Percentiles rank a stretch among this genome's conserved stretches.
These are phyloP conservation scores for Pisolithus orientalis DNA, from an alignment of 768 basidiomycete genomes.

Conservation along the genomic window DNA sequence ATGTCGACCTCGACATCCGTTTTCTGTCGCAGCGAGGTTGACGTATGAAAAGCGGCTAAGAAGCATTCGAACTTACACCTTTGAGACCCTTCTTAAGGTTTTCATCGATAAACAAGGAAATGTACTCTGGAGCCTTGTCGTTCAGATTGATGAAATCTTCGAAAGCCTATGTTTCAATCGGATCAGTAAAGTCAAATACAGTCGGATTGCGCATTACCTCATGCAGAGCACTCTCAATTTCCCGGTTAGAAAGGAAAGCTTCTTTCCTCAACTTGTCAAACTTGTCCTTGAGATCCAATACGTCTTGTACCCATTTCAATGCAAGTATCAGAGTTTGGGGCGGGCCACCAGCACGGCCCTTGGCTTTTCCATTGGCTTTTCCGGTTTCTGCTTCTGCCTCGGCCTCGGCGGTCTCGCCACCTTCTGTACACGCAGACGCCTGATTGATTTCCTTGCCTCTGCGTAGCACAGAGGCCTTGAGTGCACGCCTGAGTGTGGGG, in stretches of 20 bases:
- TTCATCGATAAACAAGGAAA: slow-evolving; percentile 96
- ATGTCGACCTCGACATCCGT: slow-evolving; percentile 85
- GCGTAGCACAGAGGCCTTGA: slow-evolving; percentile 66
- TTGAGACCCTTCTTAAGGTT: slow-evolving; percentile 92
- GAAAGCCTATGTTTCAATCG: slow-evolving; percentile 62
- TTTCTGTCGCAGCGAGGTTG: slow-evolving; percentile 54
- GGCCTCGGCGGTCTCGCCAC: slow-evolving; percentile 27
- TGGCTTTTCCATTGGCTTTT: slow-evolving; percentile 45
- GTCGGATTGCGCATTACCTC: slow-evolving; percentile 49
- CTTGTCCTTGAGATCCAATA: slow-evolving; percentile 86
- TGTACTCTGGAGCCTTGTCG: slow-evolving; percentile 84
- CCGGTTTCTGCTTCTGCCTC: slow-evolving; percentile 32
- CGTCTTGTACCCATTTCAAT: slow-evolving; percentile 89
- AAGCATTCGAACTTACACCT: slow-evolving; percentile 54
- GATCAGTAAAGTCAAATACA: neutral
- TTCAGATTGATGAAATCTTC: slow-evolving; percentile 87
- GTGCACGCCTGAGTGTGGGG: slow-evolving; percentile 50
- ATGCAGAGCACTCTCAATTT: slow-evolving; percentile 74
- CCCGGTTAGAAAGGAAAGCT: slow-evolving; percentile 68
- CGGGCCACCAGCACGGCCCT: slow-evolving; percentile 36
- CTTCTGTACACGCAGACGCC: slow-evolving; percentile 38
- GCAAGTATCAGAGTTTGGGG: slow-evolving; percentile 51
- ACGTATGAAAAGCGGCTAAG: neutral
- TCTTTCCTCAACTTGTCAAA: slow-evolving; percentile 71
- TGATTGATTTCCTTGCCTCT: slow-evolving; percentile 81